Conservation (phyloP, 2,329 filamentous ascomycete species). For the Cladosporium cucumerinum region DNA sequence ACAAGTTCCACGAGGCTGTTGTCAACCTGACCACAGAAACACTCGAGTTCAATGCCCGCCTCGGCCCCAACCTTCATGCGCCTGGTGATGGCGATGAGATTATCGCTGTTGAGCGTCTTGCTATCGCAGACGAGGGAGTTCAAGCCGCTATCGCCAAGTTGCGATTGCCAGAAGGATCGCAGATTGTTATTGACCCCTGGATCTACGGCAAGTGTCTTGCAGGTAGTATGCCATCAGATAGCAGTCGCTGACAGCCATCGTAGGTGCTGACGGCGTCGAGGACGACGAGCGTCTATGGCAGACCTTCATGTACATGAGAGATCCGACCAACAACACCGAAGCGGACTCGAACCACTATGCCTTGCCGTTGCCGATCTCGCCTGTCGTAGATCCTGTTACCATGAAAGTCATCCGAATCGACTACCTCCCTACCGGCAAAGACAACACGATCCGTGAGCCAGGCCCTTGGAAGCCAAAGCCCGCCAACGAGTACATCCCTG, state of each 20-base stretch:
- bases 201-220: slow-evolving; percentile 47
- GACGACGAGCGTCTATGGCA: slow-evolving; percentile 55
- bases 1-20: slow-evolving; percentile 61
- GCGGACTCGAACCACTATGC: slow-evolving; percentile 68
- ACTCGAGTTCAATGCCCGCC: slow-evolving; percentile 57
- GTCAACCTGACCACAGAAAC: slow-evolving; percentile 51
- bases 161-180: slow-evolving; percentile 55
- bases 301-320: slow-evolving; percentile 65
- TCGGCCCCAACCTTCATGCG: slow-evolving; percentile 57
- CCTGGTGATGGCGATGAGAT: slow-evolving; percentile 60
- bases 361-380: slow-evolving; percentile 63
- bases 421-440: slow-evolving; percentile 63
- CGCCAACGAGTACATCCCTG: slow-evolving; percentile 64
- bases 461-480: slow-evolving; percentile 57
- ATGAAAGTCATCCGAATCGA: slow-evolving; percentile 68
- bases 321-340: slow-evolving; percentile 57
- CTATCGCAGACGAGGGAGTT: slow-evolving; percentile 54
- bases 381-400: slow-evolving; percentile 61
- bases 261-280: slow-evolving; percentile 45
- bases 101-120: slow-evolving; percentile 55
- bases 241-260: neutral
- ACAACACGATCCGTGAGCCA: slow-evolving; percentile 55
- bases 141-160: slow-evolving; percentile 59
- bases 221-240: neutral
- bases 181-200: slow-evolving; percentile 50